Evolutionary conservation across 1,284 basidiomycete genomes (phyloP), one percentile per base, ranked within the genome.

Genomic region (Bothia castanella): DNA sequence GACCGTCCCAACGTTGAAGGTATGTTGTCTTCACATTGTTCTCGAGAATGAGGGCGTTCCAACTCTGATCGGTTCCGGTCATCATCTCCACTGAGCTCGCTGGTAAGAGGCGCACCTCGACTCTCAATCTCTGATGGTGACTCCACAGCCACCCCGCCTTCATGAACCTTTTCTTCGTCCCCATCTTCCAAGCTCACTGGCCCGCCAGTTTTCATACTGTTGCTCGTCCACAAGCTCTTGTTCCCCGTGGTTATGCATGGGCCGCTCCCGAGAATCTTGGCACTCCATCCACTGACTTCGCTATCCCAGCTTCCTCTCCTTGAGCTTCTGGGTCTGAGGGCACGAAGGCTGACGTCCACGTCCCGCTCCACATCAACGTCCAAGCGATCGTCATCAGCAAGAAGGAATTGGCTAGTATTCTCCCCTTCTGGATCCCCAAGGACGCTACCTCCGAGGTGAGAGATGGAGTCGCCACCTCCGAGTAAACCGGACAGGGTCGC

Each of bases 231-330:
- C 32, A 81, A 53, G 53, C 79, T 84, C 59, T 77, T 76, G 57
- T 52, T 54, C 75, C 82, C 60, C 72, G 68, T 35, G 63, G 62
- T 39, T 74, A 67, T 72, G 31, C 78, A 73, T 34, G 71, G 66
- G 20, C 70, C 75, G 39, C 20, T 53, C 36, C 69, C 69, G 35
- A 73, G 74, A 35, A 85, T 68, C 44, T 76, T 74, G n/a, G 88
- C 88, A 64, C 89, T 91, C 88, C 88, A 91, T 41, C 85, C 77
- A 60, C 89, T 90, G 14, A 77, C 82, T 63, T 87, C 85, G 61
- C 88, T 91, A 57, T 86, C 88, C 88, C 88, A 92, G 57, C 89
- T 91, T 4, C 85, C 84, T 57, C 89, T 76, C 59, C 88, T 76
- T 10, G 87, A 88, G 69, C 88, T 89, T 47, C 88, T 73, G 4